These are phyloP conservation scores for Leccinum griseonigrum DNA, from an alignment of 1,284 basidiomycete genomes.

Conservation along the genomic window DNA sequence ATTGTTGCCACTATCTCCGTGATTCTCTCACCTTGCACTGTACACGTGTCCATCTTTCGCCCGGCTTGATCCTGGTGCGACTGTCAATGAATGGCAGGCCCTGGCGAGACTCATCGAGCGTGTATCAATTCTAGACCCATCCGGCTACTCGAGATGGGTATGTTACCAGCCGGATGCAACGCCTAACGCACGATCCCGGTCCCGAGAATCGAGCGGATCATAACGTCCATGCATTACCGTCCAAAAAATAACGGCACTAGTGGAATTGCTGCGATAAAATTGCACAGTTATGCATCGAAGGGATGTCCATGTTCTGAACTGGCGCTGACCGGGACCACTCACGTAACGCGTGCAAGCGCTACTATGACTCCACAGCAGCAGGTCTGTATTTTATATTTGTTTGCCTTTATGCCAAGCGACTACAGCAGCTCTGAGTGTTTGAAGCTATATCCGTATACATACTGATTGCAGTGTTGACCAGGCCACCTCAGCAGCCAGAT, in stretches of 20 bases:
- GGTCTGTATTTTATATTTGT: background rate
- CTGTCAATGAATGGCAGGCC: background rate
- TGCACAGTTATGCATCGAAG: background rate
- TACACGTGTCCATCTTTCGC: slow-evolving; percentile 1
- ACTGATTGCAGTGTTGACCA: background rate
- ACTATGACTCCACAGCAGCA: background rate
- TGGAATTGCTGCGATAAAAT: background rate
- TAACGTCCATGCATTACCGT: background rate
- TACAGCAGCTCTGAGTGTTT: background rate
- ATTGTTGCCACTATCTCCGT: background rate
- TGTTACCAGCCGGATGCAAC: background rate
- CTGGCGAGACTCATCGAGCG: background rate
- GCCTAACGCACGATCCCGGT: background rate
- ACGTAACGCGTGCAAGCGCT: slow-evolving; percentile 2
- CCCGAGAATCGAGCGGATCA: background rate
- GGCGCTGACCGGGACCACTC: background rate
- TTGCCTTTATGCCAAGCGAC: background rate
- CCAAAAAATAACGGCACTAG: background rate
- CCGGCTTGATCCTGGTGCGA: slow-evolving; percentile 2
- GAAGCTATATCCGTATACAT: background rate
- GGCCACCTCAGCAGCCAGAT: background rate
- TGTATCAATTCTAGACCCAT: background rate
- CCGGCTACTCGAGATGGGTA: background rate
- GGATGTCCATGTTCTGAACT: background rate
- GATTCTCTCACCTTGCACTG: slow-evolving; percentile 1